Evolutionary conservation across 2,329 filamentous ascomycete species (phyloP), one percentile per base, ranked within the genome.

Genomic region (Beauveria pseudobassiana): DNA sequence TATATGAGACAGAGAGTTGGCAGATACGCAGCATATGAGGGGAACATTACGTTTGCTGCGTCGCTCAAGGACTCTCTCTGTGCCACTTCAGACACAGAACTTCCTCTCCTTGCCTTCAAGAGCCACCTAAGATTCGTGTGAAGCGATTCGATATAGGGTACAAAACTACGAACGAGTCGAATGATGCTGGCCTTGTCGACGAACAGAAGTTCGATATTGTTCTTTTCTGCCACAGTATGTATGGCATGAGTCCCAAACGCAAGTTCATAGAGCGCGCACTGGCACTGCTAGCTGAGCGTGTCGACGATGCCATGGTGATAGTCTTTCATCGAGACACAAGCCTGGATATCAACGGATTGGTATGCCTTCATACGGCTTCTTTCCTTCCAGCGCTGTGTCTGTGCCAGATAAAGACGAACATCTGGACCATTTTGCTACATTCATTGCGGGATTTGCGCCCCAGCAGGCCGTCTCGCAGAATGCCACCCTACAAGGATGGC

Each of bases 221-320:
- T 20, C 67, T 88, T 5, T 85, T 87, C 70, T 87, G 83, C 65
- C 84, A 87, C 68, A 86, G 85, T 72, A 79, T 87, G 78, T 86
- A 87, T 65, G 82, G 82, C 63, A 81, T 87, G 79, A 75, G 74
- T 0, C 75, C 76, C 2, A 81, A 82, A 45, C 22, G 38, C 40
- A 14, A 55, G 40, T 49, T 46, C 24, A 40, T 57, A 34, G 10
- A 22, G 5, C 26, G 9, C 8, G 54, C 54, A 9, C 30, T 57
- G 6, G 26, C 28, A 18, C 38, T 48, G 54, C 28, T 57, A 2
- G 9, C 18, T 7, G 18, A 20, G 40, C 14, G 18, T 2, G n/a
- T 20, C 4, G 26, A 57, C 4, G 49, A 14, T 51, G 54, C 16
- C 22, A 40, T 49, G 42, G 54, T 40, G 16, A n/a, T 57, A 1